Evolutionary conservation across 2,329 filamentous ascomycete species (phyloP), one percentile per base, ranked within the genome.

Genomic region (Leptographium galeiforme): DNA sequence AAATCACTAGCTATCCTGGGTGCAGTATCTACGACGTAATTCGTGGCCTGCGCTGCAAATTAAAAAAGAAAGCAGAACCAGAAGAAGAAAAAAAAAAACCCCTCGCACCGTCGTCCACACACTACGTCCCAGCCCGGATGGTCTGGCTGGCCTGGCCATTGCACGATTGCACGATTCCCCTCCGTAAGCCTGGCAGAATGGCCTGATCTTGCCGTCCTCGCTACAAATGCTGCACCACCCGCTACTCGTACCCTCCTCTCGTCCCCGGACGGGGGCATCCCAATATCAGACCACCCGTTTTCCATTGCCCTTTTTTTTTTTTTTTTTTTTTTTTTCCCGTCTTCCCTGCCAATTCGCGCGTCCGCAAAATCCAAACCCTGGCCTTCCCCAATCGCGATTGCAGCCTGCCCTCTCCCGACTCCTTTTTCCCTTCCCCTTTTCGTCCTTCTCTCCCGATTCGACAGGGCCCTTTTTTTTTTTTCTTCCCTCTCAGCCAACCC

Each of bases 131-230:
- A 18, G 18, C 25, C 25, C 25, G 55, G 57, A 54, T 39, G 48
- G 57, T 53, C 46, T 56, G 50, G 38, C 55, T 50, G 50, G 34
- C 34, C 33, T 51, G 51, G 38, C 18, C 32, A 57, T 59, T 57
- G 58, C 39, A 59, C 58, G 58, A 57, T 59, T 57, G 58, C 39
- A 59, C 58, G 58, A 58, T 59, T 57, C 46, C 53, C 57, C 55
- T 54, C 57, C 57, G 19, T 51, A 54, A 53, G 50, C 40, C 44
- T 49, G 50, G 16, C 14, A 50, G 48, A 56, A 55, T 60, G 58
- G 58, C 48, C 58, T 60, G 58, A 60, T 60, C 55, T 52, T 56
- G 54, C 50, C 50, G 54, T 50, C 48, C 50, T 55, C 52, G 54
- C 55, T 55, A 53, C 57, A 57, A 53, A 38, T 52, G 49, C 54